Base-by-base conservation (phyloP, 2,329 filamentous ascomycete genomes). In the Hortaea werneckii region DNA sequence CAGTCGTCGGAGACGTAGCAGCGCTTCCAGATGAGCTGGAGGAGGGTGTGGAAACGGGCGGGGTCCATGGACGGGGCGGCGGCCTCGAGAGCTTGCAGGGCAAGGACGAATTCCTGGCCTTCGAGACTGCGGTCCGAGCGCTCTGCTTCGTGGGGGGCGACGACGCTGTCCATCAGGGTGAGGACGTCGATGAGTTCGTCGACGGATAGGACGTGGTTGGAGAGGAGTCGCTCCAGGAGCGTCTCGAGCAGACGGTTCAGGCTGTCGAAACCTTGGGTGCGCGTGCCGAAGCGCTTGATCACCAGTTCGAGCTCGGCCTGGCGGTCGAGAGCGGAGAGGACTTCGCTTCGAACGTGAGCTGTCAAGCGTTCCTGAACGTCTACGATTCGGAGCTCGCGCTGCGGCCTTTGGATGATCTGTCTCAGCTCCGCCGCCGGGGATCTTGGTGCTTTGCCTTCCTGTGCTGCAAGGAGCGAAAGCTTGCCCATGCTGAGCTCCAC, bases 401-500 rank as follows among this genome's bases (percentile, higher is more conserved):
- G 35, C 43, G 38, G 26, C 47, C 40, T 3, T 48, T 43, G n/a
- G 29, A 29, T 28, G 29, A 4, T n/a, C 20, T 28, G 38, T 35
- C n/a, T 9, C 32, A 35, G 8, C n/a, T 35, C 32, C 32, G n/a
- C 32, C 9, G 9, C 9, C 3, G 32, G n/a, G 8, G 37, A 5
- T n/a, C 37, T 10, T 20, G 37, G 3, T 8, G 30, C 40, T 12
- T 37, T 53, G 37, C 59, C 59, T 48, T 72, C 68, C 46, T 65
- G 72, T 35, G 80, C 78, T 11, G 86, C 86, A 53, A 95, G 67
- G 44, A 71, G 56, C 26, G 68, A 63, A n/a, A 98, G 74, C 66
- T 95, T 96, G 32, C 86, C 85, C 35, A 98, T 74, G 49, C 87
- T 94, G 27, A 96, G 71, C 65, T 96, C 85, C 30, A 95, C 85